Evolutionary conservation across 106 monocot genomes (phyloP).

Genomic region (Vanilla planifolia): DNA sequence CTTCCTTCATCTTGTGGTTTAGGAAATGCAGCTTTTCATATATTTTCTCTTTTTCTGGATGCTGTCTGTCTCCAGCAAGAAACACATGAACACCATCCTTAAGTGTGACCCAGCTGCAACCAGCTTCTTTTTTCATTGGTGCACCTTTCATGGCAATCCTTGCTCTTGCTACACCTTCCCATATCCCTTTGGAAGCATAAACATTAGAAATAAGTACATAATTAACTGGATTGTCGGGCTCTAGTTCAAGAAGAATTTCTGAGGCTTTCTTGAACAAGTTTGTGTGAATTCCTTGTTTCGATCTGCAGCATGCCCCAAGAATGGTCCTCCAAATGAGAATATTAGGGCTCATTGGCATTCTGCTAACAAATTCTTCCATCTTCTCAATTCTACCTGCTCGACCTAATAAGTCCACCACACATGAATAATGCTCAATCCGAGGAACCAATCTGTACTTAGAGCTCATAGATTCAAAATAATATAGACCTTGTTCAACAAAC

Average conservation of each 20-base stretch:
- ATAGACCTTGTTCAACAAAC: slow-evolving; percentile 56
- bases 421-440: slow-evolving; percentile 69
- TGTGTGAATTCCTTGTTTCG: slow-evolving; percentile 24
- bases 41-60: slow-evolving; percentile 47
- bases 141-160: slow-evolving; percentile 37
- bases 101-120: slow-evolving; percentile 80
- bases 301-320: slow-evolving; percentile 53
- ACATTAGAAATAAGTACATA: slow-evolving; percentile 68
- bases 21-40: slow-evolving; percentile 39
- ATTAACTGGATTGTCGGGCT: slow-evolving; percentile 84
- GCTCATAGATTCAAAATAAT: slow-evolving; percentile 55
- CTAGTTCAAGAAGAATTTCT: slow-evolving; percentile 64
- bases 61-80: slow-evolving; percentile 60
- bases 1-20: slow-evolving; percentile 43
- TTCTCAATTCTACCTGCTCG: slow-evolving; percentile 53
- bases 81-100: slow-evolving; percentile 69
- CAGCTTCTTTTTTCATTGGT: slow-evolving; percentile 57
- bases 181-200: slow-evolving; percentile 57
- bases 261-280: slow-evolving; percentile 52
- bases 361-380: slow-evolving; percentile 47
- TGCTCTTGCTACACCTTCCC: slow-evolving; percentile 55
- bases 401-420: slow-evolving; percentile 66
- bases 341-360: slow-evolving; percentile 65
- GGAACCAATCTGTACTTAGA: slow-evolving; percentile 39
- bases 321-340: slow-evolving; percentile 80